Evolutionary conservation across 2,329 filamentous ascomycete genomes (phyloP).

Genomic region (Xenoacremonium recifei): DNA sequence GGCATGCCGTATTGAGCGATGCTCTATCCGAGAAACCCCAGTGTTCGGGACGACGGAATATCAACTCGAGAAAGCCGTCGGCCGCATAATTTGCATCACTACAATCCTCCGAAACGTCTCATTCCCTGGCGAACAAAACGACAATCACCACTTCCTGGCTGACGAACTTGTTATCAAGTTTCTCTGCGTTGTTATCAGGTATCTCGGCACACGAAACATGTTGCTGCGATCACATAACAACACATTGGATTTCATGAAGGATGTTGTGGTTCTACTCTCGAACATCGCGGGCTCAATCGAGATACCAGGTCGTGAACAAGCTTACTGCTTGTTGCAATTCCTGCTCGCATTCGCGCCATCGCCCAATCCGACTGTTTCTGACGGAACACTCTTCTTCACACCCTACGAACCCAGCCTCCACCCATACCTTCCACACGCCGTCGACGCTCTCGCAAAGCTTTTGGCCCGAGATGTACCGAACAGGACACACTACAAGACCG

Average conservation of each 20-base stretch:
- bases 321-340: constrained; percentile 82
- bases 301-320: constrained; percentile 83
- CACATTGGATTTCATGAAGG: constrained; percentile 96
- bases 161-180: constrained; percentile 79
- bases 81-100: constrained; percentile 84
- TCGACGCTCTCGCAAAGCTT: constrained; percentile 88
- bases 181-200: constrained; percentile 77
- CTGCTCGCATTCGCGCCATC: constrained; percentile 85
- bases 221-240: constrained; percentile 79
- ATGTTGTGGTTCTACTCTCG: constrained; percentile 82
- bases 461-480: constrained; percentile 94
- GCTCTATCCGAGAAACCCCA: constrained; percentile 68
- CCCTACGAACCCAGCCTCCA: constrained; percentile 79
- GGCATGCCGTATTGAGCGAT: constrained; percentile 71
- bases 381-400: constrained; percentile 69
- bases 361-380: constrained; percentile 60
- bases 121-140: constrained; percentile 61
- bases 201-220: constrained; percentile 86
- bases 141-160: constrained; percentile 72
- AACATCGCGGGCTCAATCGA: constrained; percentile 82
- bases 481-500: constrained; percentile 74
- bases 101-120: constrained; percentile 92
- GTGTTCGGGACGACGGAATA: constrained; percentile 76
- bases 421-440: constrained; percentile 82
- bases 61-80: constrained; percentile 81